Conservation (phyloP, 345 rosid genomes). For the Acer campestre region DNA sequence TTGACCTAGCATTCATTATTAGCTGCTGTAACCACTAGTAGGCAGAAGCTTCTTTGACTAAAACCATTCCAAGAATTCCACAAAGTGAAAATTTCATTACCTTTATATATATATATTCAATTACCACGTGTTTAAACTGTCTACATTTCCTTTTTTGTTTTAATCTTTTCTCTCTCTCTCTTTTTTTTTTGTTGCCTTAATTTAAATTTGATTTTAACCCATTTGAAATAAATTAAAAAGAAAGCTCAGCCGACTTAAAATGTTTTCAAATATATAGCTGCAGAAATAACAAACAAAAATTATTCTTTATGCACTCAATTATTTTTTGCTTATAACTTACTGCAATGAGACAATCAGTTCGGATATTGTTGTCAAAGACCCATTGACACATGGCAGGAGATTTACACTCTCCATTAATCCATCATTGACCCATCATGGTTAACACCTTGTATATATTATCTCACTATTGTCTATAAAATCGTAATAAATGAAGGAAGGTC, state of each 20-base stretch:
- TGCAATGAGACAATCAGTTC: no score
- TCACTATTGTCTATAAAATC: no score
- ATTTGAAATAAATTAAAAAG: background rate
- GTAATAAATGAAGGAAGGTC: no score
- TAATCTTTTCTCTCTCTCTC: no score
- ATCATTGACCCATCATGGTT: no score
- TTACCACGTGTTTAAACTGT: background rate
- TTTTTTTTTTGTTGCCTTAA: background rate
- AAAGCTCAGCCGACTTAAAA: background rate
- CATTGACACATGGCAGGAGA: no score
- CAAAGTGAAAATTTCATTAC: background rate
- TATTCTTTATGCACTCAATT: background rate
- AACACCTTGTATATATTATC: no score
- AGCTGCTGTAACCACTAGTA: background rate
- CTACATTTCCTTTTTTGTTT: no score
- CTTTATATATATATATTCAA: no score
- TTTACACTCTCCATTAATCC: no score
- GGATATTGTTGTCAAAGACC: background rate
- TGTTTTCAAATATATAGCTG: background rate
- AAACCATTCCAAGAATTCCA: background rate
- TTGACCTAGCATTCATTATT: background rate
- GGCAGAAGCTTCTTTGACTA: background rate
- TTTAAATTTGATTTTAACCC: background rate
- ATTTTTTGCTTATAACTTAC: background rate
- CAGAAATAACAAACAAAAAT: no score